A percentile compares a stretch with the other conserved stretches of the same genome.
Conservation (phyloP, 1,139 yeast genomes). For the Diutina scorzettiae region DNA sequence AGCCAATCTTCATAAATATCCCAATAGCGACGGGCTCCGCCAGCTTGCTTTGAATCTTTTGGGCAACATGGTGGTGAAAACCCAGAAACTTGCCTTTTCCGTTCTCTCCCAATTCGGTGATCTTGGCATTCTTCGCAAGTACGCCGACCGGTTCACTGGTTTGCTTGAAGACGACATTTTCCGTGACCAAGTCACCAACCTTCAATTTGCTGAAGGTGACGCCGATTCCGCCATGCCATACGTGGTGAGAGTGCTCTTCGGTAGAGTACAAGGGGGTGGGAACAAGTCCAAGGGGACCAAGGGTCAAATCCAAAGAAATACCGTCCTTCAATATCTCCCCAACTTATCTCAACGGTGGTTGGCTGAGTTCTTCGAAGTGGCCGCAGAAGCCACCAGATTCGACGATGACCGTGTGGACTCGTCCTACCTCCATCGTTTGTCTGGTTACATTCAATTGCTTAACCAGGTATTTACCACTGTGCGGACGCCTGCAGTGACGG, state of each 20-base stretch:
- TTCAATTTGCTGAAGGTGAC: slow-evolving; percentile 63
- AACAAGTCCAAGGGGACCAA: background rate
- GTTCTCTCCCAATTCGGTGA: background rate
- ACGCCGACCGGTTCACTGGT: slow-evolving; percentile 61
- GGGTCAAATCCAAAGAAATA: background rate
- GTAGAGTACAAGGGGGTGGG: slow-evolving; percentile 54
- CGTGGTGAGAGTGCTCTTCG: slow-evolving; percentile 70
- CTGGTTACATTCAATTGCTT: background rate
- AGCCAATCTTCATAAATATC: background rate
- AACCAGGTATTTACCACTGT: background rate
- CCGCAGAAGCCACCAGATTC: background rate
- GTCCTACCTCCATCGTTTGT: background rate
- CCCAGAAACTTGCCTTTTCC: background rate
- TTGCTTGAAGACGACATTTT: slow-evolving; percentile 74
- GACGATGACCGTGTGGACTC: background rate
- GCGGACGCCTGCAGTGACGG: background rate
- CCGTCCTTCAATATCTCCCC: background rate
- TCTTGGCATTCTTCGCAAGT: slow-evolving; percentile 34
- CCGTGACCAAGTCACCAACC: slow-evolving; percentile 37
- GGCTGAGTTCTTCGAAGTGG: background rate
- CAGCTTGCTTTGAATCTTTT: background rate
- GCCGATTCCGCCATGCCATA: slow-evolving; percentile 51
- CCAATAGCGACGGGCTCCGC: background rate
- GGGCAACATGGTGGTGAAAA: background rate
- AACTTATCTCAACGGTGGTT: background rate